Evolutionary conservation across 1,139 yeast species (phyloP).

Genomic region (Candida tetrigidarum): DNA sequence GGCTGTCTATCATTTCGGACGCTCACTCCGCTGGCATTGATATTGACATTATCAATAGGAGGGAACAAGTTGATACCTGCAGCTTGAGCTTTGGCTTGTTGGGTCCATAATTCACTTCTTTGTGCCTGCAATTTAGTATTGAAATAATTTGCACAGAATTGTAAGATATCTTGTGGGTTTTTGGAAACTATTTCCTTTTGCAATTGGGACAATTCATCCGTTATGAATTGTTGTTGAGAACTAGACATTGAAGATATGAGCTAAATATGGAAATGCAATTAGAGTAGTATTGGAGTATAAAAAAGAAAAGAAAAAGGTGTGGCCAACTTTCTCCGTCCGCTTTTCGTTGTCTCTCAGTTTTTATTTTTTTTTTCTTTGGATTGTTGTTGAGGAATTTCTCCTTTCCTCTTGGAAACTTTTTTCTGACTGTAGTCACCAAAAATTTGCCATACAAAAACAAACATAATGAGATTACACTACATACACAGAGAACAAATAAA

Average conservation of each 20-base stretch:
- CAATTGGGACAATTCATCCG: constrained; percentile 62
- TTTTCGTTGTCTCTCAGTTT: not conserved
- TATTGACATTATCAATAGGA: constrained; percentile 30
- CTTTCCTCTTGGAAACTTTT: too few species aligned
- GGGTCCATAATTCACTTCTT: constrained; percentile 57
- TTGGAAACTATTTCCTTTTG: constrained; percentile 63
- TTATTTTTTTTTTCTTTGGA: not conserved
- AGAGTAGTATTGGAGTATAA: not conserved
- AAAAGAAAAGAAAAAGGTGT: constrained; percentile 4
- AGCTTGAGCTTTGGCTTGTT: constrained; percentile 53
- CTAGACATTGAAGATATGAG: constrained; percentile 9
- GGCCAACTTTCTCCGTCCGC: constrained; percentile 5
- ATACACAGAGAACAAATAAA: too few species aligned
- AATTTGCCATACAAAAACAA: too few species aligned
- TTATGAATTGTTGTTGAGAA: constrained; percentile 20
- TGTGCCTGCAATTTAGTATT: constrained; percentile 63
- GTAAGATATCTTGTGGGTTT: constrained; percentile 71
- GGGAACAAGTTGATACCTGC: constrained; percentile 61
- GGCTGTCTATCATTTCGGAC: constrained; percentile 43
- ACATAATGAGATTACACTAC: too few species aligned
- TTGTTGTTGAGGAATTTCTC: constrained; percentile 2
- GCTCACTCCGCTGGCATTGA: constrained; percentile 23
- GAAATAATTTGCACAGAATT: constrained; percentile 77
- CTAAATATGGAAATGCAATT: not conserved
- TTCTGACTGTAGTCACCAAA: too few species aligned